Conservation (phyloP, 331 rosid genomes). For the Pyrus hybrid region DNA sequence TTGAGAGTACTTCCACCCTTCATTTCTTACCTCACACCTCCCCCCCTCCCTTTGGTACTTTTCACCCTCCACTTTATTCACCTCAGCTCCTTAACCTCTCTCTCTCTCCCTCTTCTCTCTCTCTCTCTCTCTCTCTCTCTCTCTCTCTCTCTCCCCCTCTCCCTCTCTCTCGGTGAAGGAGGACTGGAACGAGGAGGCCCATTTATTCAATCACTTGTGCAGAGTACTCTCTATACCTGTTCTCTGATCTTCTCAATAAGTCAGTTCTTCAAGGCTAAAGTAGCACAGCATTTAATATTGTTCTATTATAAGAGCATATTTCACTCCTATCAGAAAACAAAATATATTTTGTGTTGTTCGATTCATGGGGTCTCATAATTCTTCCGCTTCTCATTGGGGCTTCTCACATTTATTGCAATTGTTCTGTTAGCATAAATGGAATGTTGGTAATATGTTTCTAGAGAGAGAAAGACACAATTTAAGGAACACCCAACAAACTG, state of each 20-base stretch:
- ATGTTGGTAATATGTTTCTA: conserved; percentile 41
- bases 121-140: too few species aligned
- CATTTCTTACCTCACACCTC: conserved; percentile 44
- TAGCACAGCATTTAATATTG: conserved; percentile 46
- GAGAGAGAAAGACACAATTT: conserved; percentile 19
- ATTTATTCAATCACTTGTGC: conserved; percentile 1
- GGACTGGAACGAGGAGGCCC: background rate
- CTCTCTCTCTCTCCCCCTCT: too few species aligned
- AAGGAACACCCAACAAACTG: background rate
- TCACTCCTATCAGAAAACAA: conserved; percentile 18
- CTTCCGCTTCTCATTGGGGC: conserved; percentile 27
- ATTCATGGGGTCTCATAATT: conserved; percentile 44
- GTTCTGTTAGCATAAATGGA: conserved; percentile 52
- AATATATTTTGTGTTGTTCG: conserved; percentile 22
- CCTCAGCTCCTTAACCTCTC: background rate
- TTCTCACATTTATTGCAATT: conserved; percentile 60
- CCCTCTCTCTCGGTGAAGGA: too few species aligned
- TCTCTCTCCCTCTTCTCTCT: too few species aligned
- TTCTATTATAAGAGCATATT: conserved; percentile 23
- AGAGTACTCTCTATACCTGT: background rate
- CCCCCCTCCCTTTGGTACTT: conserved; percentile 3
- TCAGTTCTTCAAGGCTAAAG: conserved; percentile 22
- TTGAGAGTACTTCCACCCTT: conserved; percentile 42
- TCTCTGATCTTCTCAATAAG: background rate
- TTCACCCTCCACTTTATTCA: conserved; percentile 1